Evolutionary conservation across 139 green algal genomes (phyloP).

Genomic region (Chlamydomonas incerta): DNA sequence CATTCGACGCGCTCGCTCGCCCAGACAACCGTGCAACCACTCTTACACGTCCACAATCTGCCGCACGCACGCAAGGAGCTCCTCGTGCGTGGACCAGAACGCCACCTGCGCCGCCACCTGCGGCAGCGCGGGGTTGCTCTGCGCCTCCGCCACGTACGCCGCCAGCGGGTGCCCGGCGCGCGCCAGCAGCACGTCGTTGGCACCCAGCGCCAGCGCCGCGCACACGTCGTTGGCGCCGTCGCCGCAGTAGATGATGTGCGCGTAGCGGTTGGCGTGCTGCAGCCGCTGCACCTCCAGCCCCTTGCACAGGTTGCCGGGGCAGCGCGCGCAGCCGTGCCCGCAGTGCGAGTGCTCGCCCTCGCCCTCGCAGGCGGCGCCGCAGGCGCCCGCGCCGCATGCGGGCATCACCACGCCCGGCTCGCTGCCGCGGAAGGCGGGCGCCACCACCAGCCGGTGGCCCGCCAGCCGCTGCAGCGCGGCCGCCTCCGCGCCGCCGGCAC

Average conservation of each 20-base stretch:
- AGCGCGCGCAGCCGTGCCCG: conserved; percentile 75
- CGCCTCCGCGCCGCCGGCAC: not conserved
- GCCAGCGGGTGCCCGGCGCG: conserved; percentile 58
- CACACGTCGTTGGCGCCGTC: conserved; percentile 89
- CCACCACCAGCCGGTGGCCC: conserved; percentile 57
- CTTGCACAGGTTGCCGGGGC: conserved; percentile 89
- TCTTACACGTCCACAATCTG: conserved; percentile 29
- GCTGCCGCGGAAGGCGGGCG: not conserved
- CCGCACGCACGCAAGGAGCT: conserved; percentile 54
- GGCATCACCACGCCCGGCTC: not conserved
- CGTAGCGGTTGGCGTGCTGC: conserved; percentile 35
- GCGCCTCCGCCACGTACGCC: conserved; percentile 38
- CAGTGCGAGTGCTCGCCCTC: conserved; percentile 7
- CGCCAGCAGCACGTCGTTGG: conserved; percentile 76
- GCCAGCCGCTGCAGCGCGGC: conserved; percentile 16
- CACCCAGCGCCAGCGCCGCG: conserved; percentile 71
- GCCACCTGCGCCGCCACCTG: conserved; percentile 53
- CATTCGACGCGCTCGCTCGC: not conserved
- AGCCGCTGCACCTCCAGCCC: conserved; percentile 72
- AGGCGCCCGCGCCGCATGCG: not conserved
- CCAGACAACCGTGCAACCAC: not conserved
- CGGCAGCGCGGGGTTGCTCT: not conserved
- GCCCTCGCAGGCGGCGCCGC: not conserved
- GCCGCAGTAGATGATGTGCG: conserved; percentile 76
- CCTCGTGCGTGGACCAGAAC: conserved; percentile 66